Base-by-base conservation (phyloP, 2,329 filamentous ascomycete genomes). In the Boeremia lycopersici region DNA sequence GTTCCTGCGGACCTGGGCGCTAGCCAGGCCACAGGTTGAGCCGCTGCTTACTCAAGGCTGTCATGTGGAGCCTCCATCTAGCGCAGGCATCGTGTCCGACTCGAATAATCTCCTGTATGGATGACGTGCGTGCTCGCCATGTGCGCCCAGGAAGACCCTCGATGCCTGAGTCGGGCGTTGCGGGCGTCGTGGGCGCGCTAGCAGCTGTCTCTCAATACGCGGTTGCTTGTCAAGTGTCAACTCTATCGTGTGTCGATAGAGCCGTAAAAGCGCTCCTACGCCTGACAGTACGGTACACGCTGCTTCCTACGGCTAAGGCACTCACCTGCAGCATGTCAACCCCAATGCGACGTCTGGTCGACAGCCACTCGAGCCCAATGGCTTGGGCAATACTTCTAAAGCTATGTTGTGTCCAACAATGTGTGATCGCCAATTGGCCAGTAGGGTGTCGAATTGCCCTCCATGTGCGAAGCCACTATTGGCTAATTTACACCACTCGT, bases 121-220 rank as follows among this genome's bases (percentile, higher is more conserved):
- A 69, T 69, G 65, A 68, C 64, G 64, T 69, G 64, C 66, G 62
- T 65, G 54, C 57, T 60, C 33, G 53, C 61, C 63, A 62, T 64
- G 60, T 59, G 57, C 56, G 49, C 47, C 45, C 47, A 29, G 33
- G 42, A 53, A 39, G 50, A 51, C 45, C 57, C 52, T 53, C 47
- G 51, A 55, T 56, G 55, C 57, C 44, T 47, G 45, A 48, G 48
- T 54, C 38, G 43, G 45, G 36, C 48, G 25, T 48, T 19, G 40
- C 50, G 19, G 19, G 19, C 19, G 25, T 48, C 19, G 40, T 53
- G 30, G 48, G 39, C 19, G 56, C 39, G 34, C 42, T 46, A 45
- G 55, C 39, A 53, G 52, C 38, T 54, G 54, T 55, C 54, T 49
- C 44, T 60, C 53, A 57, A 66, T 57, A 57, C 54, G 53, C 60